Conservation (phyloP, 306 rosid species). For the Vigna radiata region DNA sequence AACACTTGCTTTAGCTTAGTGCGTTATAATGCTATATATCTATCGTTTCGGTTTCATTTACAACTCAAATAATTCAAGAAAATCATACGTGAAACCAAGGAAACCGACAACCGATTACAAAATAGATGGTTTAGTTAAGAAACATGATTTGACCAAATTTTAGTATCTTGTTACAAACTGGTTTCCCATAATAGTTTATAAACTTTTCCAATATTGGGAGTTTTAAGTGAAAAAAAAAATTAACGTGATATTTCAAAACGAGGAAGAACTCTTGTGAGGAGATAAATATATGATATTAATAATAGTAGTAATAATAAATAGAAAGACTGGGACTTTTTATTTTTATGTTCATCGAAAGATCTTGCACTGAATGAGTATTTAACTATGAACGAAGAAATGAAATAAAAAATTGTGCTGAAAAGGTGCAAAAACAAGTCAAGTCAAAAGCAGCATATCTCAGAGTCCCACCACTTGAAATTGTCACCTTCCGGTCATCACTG, state of each 20-base stretch:
- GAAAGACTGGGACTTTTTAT: too few species aligned
- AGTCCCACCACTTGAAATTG: conserved; percentile 38
- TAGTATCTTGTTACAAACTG: not conserved
- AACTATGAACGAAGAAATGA: not conserved
- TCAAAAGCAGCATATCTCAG: conserved; percentile 25
- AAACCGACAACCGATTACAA: not conserved
- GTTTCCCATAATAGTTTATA: too few species aligned
- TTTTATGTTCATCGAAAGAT: too few species aligned
- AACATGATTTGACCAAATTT: not conserved
- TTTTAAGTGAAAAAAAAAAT: too few species aligned
- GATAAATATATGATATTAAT: too few species aligned
- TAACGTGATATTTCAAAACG: too few species aligned
- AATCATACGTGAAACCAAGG: not conserved
- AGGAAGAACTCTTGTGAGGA: too few species aligned
- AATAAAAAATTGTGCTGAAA: not conserved
- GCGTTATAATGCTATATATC: not conserved
- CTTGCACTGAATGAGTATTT: too few species aligned
- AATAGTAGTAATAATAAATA: too few species aligned
- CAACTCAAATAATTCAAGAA: not conserved
- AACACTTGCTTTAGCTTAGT: not conserved
- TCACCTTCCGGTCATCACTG: not conserved
- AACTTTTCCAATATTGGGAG: too few species aligned
- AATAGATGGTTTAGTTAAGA: conserved; percentile 6
- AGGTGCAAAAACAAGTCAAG: not conserved
- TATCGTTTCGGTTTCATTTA: not conserved